Percentiles rank a stretch among this genome's conserved stretches.
Conservation (phyloP, 225 moss, liverwort and hornwort genomes). For the Bryum argenteum region DNA sequence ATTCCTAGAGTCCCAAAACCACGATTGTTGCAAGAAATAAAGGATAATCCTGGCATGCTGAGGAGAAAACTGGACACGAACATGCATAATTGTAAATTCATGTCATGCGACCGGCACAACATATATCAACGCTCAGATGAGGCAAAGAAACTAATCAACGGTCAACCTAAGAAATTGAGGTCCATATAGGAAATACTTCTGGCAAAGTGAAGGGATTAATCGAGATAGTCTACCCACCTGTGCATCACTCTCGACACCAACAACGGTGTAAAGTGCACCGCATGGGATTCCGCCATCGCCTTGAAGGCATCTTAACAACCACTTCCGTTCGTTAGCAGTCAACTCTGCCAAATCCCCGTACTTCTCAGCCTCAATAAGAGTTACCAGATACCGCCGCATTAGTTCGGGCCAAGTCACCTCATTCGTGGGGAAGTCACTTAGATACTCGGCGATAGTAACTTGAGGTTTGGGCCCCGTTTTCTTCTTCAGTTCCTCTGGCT, state of each 20-base stretch:
- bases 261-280: slow-evolving; percentile 85
- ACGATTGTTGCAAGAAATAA: slow-evolving; percentile 15
- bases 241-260: slow-evolving; percentile 95
- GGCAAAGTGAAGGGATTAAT: slow-evolving; percentile 11
- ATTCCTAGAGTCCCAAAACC: slow-evolving; percentile 15
- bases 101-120: background rate
- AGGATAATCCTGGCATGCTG: slow-evolving; percentile 17
- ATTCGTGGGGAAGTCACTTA: slow-evolving; percentile 79
- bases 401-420: slow-evolving; percentile 97
- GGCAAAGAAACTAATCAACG: slow-evolving; percentile 7
- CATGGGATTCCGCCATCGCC: slow-evolving; percentile 98
- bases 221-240: slow-evolving; percentile 62
- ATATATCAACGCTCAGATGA: background rate
- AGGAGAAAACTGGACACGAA: slow-evolving; percentile 9
- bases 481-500: slow-evolving; percentile 46
- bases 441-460: slow-evolving; percentile 54
- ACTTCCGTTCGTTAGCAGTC: slow-evolving; percentile 70
- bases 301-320: slow-evolving; percentile 87
- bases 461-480: slow-evolving; percentile 76
- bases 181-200: slow-evolving; percentile 7
- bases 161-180: slow-evolving; percentile 3
- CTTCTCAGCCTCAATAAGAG: slow-evolving; percentile 62
- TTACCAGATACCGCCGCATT: slow-evolving; percentile 84
- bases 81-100: slow-evolving; percentile 22
- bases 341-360: slow-evolving; percentile 71